A percentile compares a stretch with the other conserved stretches of the same genome.
Conservation (phyloP, 495 filamentous ascomycete genomes). For the Oidiodendron maius region DNA sequence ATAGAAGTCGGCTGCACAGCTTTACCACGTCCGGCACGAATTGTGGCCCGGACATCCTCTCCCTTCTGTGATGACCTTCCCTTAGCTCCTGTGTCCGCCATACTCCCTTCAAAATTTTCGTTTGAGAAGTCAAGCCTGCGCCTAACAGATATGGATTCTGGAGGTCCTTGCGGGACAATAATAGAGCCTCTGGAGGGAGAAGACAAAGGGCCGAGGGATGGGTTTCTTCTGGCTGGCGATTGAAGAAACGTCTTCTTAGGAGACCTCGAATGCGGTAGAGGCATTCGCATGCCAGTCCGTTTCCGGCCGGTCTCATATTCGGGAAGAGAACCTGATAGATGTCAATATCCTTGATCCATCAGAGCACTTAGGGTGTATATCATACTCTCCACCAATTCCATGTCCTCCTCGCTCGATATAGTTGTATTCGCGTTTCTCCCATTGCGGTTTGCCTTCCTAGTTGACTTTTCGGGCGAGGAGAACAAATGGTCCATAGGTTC, state of each 20-base stretch:
- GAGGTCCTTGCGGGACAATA: slow-evolving; percentile 9
- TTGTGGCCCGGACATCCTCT: too few species aligned
- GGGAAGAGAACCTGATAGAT: slow-evolving; percentile 36
- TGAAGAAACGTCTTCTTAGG: slow-evolving; percentile 26
- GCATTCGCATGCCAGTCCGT: slow-evolving; percentile 22
- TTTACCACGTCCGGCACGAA: too few species aligned
- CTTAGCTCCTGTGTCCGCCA: background rate
- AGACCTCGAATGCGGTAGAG: slow-evolving; percentile 29
- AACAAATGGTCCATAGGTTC: slow-evolving; percentile 81
- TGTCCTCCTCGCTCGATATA: slow-evolving; percentile 20
- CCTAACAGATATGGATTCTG: slow-evolving; percentile 10
- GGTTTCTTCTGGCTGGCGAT: slow-evolving; percentile 23
- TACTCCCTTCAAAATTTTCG: background rate
- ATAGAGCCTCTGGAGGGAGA: slow-evolving; percentile 19
- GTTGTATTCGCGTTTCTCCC: slow-evolving; percentile 12
- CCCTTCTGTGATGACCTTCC: slow-evolving; percentile 9
- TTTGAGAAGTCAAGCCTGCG: slow-evolving; percentile 22
- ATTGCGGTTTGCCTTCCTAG: slow-evolving; percentile 14
- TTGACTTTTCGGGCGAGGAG: slow-evolving; percentile 72
- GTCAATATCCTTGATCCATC: slow-evolving; percentile 7
- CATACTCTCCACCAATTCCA: slow-evolving; percentile 23
- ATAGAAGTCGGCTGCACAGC: too few species aligned
- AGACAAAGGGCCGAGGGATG: slow-evolving; percentile 19
- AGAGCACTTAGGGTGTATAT: background rate
- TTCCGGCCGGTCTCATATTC: slow-evolving; percentile 30